A percentile compares a stretch with the other conserved stretches of the same genome.
phyloP scores from a whole-genome alignment of 192 early-diverging fungal species.

The Coemansia sp. region DNA sequence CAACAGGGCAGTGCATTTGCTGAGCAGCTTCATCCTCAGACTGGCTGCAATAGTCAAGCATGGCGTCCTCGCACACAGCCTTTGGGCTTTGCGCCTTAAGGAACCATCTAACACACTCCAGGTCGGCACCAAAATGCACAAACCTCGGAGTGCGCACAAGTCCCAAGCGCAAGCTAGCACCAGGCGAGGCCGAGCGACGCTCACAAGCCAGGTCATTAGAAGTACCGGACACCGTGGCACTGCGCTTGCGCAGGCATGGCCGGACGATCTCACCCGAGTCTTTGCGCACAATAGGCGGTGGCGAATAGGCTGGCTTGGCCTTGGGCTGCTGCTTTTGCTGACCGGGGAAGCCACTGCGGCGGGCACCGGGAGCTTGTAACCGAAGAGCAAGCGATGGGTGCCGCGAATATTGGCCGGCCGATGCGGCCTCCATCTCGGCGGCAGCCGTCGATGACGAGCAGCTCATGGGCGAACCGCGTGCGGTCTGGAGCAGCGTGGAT shows the following conservation, averaged over 20 bases:
- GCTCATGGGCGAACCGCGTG: slow-evolving; percentile 14
- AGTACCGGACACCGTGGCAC: slow-evolving; percentile 8
- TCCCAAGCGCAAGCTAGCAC: background rate
- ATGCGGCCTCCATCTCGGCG: background rate
- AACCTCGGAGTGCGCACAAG: slow-evolving; percentile 52
- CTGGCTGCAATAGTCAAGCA: slow-evolving; percentile 10
- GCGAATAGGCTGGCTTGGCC: slow-evolving; percentile 16
- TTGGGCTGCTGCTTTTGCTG: slow-evolving; percentile 11
- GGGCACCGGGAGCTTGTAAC: slow-evolving; percentile 8
- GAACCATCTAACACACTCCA: slow-evolving; percentile 70
- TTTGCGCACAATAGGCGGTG: slow-evolving; percentile 41
- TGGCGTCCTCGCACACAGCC: slow-evolving; percentile 45
- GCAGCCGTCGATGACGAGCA: slow-evolving; percentile 12
- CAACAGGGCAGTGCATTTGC: background rate
- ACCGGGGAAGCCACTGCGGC: background rate
- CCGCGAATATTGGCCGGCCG: slow-evolving; percentile 1
- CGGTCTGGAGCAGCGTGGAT: slow-evolving; percentile 6
- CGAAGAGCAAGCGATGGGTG: slow-evolving; percentile 9
- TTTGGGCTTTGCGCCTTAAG: slow-evolving; percentile 64
- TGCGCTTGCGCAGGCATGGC: slow-evolving; percentile 37
- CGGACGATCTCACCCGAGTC: slow-evolving; percentile 50
- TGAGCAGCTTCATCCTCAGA: background rate
- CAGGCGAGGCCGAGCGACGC: no score
- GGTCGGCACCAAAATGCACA: slow-evolving; percentile 64
- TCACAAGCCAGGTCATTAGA: no score